These are phyloP conservation scores for Phoenix roebelenii DNA, from an alignment of 176 grass and related monocot species.

Conservation along the genomic window DNA sequence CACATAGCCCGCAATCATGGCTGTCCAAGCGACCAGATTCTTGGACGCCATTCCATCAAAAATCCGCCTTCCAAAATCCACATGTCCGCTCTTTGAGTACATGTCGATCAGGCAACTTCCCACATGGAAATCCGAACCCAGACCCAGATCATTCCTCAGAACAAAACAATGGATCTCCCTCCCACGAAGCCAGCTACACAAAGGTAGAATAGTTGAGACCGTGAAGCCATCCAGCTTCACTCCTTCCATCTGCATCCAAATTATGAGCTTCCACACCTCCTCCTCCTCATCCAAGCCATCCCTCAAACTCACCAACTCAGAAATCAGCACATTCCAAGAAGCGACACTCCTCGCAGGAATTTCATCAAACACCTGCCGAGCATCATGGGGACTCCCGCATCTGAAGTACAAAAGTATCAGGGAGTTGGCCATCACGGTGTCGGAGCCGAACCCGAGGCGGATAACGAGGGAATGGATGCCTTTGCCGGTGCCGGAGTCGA, in stretches of 20 bases:
- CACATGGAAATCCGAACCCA: conserved; percentile 38
- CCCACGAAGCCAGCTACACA: conserved; percentile 5
- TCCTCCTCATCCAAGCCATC: not conserved
- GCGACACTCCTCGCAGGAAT: conserved; percentile 45
- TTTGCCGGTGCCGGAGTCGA: not conserved
- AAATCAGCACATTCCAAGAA: conserved; percentile 54
- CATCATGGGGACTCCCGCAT: conserved; percentile 2
- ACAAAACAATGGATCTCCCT: conserved; percentile 53
- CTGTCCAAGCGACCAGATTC: conserved; percentile 50
- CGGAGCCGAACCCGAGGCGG: not conserved
- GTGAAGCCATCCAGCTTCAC: conserved; percentile 44
- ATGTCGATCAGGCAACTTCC: conserved; percentile 49
- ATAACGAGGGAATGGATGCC: conserved; percentile 5
- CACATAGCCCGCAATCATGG: conserved; percentile 44
- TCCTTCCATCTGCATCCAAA: conserved; percentile 33
- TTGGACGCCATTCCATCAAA: conserved; percentile 25
- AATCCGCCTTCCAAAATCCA: conserved; percentile 19
- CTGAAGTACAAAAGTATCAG: conserved; percentile 10
- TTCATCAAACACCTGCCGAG: conserved; percentile 53
- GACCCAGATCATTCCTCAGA: conserved; percentile 25
- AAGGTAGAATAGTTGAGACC: conserved; percentile 26
- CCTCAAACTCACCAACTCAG: not conserved
- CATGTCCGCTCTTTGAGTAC: conserved; percentile 29
- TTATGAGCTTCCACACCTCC: conserved; percentile 18
- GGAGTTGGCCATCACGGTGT: conserved; percentile 5